A percentile compares a stretch with the other conserved stretches of the same genome.
Conservation (phyloP, 176 grass and related monocot genomes). For the Carex kokanica region DNA sequence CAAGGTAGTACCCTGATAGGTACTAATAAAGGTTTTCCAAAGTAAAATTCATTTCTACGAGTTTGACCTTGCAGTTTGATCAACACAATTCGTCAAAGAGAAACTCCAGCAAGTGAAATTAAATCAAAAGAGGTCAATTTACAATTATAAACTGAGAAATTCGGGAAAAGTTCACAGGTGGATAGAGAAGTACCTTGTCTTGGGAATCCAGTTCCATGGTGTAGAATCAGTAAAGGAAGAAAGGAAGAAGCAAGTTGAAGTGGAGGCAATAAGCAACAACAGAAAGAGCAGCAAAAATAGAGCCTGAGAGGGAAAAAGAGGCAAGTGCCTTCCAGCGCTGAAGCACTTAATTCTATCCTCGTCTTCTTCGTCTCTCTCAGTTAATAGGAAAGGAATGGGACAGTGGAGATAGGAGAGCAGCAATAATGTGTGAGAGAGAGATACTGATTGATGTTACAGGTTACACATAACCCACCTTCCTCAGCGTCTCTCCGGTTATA, state of each 20-base stretch:
- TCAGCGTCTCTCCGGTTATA: background rate
- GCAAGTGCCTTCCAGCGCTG: conserved; percentile 10
- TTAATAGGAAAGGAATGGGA: background rate
- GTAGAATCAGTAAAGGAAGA: background rate
- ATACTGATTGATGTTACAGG: conserved; percentile 17
- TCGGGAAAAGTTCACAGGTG: background rate
- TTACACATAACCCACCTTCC: background rate
- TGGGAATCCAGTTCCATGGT: conserved; percentile 33
- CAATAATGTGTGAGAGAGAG: conserved; percentile 17
- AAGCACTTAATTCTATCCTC: background rate
- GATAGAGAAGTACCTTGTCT: conserved; percentile 19
- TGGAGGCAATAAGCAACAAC: background rate
- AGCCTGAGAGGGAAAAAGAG: background rate
- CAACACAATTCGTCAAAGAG: background rate
- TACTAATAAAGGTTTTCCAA: background rate
- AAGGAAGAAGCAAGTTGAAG: background rate
- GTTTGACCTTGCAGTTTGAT: background rate
- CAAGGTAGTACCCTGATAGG: background rate
- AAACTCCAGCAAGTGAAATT: background rate
- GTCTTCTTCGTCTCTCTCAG: background rate
- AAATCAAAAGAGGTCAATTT: conserved; percentile 4
- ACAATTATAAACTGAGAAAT: background rate
- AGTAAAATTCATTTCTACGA: background rate
- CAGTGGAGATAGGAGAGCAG: background rate
- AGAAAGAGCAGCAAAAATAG: background rate